Evolutionary conservation across 371 early-diverging fungal species (phyloP).

Genomic region (Rhizopus microsporus): DNA sequence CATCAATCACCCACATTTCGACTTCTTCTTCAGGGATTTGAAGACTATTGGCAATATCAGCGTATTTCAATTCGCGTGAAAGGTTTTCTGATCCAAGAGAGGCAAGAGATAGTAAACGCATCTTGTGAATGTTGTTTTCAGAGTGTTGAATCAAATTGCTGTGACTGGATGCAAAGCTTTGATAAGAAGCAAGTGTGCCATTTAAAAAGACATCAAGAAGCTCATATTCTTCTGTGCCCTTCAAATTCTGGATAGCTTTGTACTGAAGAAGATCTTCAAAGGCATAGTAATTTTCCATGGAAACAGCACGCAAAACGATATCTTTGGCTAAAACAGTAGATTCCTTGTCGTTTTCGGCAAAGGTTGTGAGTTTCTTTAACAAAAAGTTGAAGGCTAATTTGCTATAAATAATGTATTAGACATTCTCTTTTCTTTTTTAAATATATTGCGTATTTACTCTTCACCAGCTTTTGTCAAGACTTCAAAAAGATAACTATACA

Average conservation of each 20-base stretch:
- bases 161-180: conserved; percentile 57
- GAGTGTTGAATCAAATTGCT: conserved; percentile 55
- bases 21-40: conserved; percentile 81
- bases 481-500: conserved; percentile 67
- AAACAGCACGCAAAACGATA: conserved; percentile 71
- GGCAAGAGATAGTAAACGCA: conserved; percentile 84
- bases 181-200: conserved; percentile 70
- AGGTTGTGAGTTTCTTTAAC: conserved; percentile 67
- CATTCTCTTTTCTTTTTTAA: neutral
- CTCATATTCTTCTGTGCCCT: conserved; percentile 58
- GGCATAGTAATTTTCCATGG: conserved; percentile 73
- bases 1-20: conserved; percentile 93
- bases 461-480: conserved; percentile 64
- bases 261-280: conserved; percentile 81
- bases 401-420: conserved; percentile 21
- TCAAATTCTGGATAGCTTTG: conserved; percentile 71
- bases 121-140: conserved; percentile 73
- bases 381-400: conserved; percentile 65
- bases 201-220: conserved; percentile 79
- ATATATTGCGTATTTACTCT: conserved; percentile 49
- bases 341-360: conserved; percentile 35
- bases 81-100: conserved; percentile 77
- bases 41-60: conserved; percentile 71
- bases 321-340: conserved; percentile 45
- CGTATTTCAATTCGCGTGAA: conserved; percentile 71